Base-by-base conservation (phyloP, 176 grass and related monocot genomes). In the Elymus sibiricus region DNA sequence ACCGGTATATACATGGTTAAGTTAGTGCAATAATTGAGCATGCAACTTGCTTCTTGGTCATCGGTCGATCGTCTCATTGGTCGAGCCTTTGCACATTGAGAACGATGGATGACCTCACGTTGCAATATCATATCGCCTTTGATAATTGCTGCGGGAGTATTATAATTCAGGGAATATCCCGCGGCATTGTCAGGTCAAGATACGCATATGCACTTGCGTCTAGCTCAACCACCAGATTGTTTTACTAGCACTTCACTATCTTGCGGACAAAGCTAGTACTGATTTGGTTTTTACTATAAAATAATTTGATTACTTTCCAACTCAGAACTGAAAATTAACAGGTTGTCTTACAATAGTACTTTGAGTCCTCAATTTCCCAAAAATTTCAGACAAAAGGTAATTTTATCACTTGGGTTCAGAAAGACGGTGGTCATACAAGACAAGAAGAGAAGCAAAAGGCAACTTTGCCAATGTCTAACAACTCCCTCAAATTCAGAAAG, bases 151-250 rank as follows among this genome's bases (percentile, higher is more conserved):
- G 5, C 63, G 62, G 2, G 60, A 43, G n/a, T 5, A 26, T 9
- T 28, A 25, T 21, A n/a, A 17, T 27, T 9, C 39, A 21, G 53
- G 67, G 14, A 21, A 49, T 10, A 79, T 79, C 3, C 22, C 35
- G 43, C 6, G 79, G 19, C 74, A 47, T 79, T 79, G 88, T 31
- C 53, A 31, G 83, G 62, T 37, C 53, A 82, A 71, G 83, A 71
- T 86, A 78, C 62, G 79, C 89, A 64, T 82, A 16, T 73, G 79
- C n/a, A 15, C 78, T 77, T 82, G 27, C 10, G 39, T 47, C n/a
- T 63, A 63, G 28, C 10, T 82, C 60, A 90, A 70, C 70, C 25
- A 51, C 37, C 63, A 25, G 2, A 15, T 70, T 46, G 17, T 58
- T 58, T 53, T 15, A 42, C 39, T 42, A 37, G 35, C 7, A 37